phyloP scores from a whole-genome alignment of 1,139 yeast genomes.

The Casaregolazyma lundiana region DNA sequence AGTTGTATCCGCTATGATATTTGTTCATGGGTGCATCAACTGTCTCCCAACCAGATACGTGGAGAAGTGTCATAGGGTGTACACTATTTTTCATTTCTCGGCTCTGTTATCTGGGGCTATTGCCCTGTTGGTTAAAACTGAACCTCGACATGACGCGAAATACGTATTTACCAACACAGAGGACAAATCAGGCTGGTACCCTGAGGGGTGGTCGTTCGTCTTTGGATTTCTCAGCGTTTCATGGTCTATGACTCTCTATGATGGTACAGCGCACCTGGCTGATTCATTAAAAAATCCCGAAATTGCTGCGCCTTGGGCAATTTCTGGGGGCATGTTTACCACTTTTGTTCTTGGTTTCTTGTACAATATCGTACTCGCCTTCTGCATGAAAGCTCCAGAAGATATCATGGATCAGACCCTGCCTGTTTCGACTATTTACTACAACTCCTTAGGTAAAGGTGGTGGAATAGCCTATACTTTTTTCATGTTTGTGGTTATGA shows the following conservation, averaged over 20 bases:
- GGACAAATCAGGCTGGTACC: slow-evolving; percentile 36
- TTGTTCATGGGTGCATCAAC: slow-evolving; percentile 40
- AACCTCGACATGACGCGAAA: slow-evolving; percentile 29
- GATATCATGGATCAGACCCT: slow-evolving; percentile 55
- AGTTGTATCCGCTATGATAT: slow-evolving; percentile 39
- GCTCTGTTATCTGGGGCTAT: slow-evolving; percentile 37
- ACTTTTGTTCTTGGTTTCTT: slow-evolving; percentile 61
- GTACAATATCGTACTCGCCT: slow-evolving; percentile 61
- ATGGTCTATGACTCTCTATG: slow-evolving; percentile 77
- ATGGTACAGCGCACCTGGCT: slow-evolving; percentile 67
- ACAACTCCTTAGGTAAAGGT: slow-evolving; percentile 48
- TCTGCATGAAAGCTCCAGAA: slow-evolving; percentile 53
- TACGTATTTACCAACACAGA: slow-evolving; percentile 33
- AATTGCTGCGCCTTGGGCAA: slow-evolving; percentile 60
- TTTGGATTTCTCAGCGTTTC: slow-evolving; percentile 61
- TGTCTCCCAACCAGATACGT: slow-evolving; percentile 41
- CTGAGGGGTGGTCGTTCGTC: slow-evolving; percentile 56
- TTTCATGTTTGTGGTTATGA: slow-evolving; percentile 44
- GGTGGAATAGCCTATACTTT: slow-evolving; percentile 57
- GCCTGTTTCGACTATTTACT: slow-evolving; percentile 54
- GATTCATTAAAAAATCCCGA: slow-evolving; percentile 67
- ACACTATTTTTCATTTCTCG: slow-evolving; percentile 41
- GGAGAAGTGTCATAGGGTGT: slow-evolving; percentile 39
- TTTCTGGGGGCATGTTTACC: slow-evolving; percentile 52
- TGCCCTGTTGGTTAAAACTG: slow-evolving; percentile 30